Evolutionary conservation across 257 asterid species (phyloP).

Genomic region (Phtheirospermum japonicum): DNA sequence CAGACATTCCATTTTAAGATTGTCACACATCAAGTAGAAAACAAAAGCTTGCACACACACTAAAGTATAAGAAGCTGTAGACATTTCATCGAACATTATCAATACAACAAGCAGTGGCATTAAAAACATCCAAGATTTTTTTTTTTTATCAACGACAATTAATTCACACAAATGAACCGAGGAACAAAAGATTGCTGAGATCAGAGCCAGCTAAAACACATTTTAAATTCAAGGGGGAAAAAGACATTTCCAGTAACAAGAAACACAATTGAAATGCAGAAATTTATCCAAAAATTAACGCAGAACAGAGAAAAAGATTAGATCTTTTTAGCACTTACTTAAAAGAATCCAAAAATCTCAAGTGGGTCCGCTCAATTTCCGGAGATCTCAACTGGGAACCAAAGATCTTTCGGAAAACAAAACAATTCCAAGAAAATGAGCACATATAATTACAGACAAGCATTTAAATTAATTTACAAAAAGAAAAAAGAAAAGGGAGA

Average conservation of each 20-base stretch:
- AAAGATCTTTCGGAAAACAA: slow-evolving; percentile 35
- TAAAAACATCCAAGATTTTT: neutral
- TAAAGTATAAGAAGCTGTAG: neutral
- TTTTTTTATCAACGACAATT: neutral
- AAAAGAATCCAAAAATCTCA: slow-evolving; percentile 34
- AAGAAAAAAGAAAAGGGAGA: too few relatives aligned
- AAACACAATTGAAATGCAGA: slow-evolving; percentile 10
- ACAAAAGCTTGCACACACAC: neutral
- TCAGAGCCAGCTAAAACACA: too few relatives aligned
- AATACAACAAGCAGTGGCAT: slow-evolving; percentile 14
- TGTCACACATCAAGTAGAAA: neutral
- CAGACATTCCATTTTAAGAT: neutral
- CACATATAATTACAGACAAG: neutral
- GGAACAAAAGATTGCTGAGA: neutral
- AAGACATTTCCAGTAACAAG: neutral
- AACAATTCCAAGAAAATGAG: slow-evolving; percentile 20
- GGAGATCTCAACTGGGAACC: slow-evolving; percentile 40
- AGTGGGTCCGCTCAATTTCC: slow-evolving; percentile 46
- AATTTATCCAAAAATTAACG: neutral
- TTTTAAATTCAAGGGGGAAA: too few relatives aligned
- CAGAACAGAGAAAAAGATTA: slow-evolving; percentile 5
- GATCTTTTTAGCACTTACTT: slow-evolving; percentile 43
- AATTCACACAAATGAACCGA: slow-evolving; percentile 9
- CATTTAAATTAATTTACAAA: neutral
- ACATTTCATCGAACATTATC: slow-evolving; percentile 26